Percentiles rank a stretch among this genome's conserved stretches.
These are phyloP conservation scores for Phytophthora litchii DNA, from an alignment of 352 stramenopile genomes.

Conservation along the genomic window DNA sequence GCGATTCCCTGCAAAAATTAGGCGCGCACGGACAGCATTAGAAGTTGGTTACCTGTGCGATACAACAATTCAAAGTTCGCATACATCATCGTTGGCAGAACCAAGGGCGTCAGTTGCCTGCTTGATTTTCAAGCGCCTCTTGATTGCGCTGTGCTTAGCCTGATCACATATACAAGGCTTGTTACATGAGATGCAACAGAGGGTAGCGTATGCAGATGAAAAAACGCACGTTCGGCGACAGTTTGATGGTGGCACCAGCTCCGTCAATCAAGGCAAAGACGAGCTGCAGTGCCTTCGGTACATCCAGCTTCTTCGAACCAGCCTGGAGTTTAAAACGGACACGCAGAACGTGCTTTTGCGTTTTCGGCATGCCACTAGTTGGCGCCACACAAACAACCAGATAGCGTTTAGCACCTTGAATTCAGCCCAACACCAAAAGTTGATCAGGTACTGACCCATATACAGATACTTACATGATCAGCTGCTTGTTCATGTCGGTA, in stretches of 20 bases:
- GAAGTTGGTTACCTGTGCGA: not conserved
- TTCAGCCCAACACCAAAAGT: not conserved
- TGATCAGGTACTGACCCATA: not conserved
- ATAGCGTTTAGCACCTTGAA: not conserved
- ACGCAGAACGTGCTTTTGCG: conserved; percentile 65
- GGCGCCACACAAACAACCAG: conserved; percentile 2
- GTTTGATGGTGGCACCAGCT: conserved; percentile 74
- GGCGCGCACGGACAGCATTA: not conserved
- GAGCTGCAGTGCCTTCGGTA: conserved; percentile 50
- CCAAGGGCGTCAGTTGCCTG: conserved; percentile 46
- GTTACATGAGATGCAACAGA: conserved; percentile 1
- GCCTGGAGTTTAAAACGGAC: conserved; percentile 67
- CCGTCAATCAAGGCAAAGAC: conserved; percentile 64
- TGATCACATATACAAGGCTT: conserved; percentile 25
- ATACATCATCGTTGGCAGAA: conserved; percentile 39
- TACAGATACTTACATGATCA: conserved; percentile 54
- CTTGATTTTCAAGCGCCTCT: conserved; percentile 75
- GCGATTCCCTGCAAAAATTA: conserved; percentile 43
- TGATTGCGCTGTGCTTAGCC: conserved; percentile 77
- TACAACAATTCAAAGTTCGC: not conserved
- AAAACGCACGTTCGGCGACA: conserved; percentile 69
- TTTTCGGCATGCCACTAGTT: conserved; percentile 65
- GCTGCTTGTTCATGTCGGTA: conserved; percentile 74
- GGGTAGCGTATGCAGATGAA: not conserved
- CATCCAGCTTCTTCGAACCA: conserved; percentile 69